Percentiles rank a stretch among this genome's conserved stretches.
phyloP scores from a whole-genome alignment of 2,329 filamentous ascomycete genomes.

The Mycosphaerella arachidis region DNA sequence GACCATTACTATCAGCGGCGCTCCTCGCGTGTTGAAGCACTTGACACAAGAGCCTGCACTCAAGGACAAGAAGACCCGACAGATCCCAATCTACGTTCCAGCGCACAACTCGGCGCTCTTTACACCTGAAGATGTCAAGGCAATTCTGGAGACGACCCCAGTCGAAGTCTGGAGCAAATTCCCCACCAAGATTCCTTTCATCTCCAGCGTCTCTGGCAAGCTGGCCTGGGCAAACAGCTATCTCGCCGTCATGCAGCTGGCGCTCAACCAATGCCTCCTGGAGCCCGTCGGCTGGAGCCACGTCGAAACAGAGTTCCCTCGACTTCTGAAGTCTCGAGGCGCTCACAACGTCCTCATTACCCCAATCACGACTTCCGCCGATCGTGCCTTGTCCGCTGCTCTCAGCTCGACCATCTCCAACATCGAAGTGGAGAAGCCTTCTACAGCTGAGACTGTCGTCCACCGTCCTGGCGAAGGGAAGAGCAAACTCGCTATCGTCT shows the following conservation, averaged over 20 bases:
- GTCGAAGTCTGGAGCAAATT: background rate
- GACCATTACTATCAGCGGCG: constrained; percentile 5
- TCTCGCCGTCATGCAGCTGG: background rate
- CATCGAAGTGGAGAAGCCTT: background rate
- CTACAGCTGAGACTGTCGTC: background rate
- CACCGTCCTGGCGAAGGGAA: background rate
- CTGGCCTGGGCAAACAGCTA: background rate
- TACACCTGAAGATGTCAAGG: constrained; percentile 12
- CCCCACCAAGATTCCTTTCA: constrained; percentile 4
- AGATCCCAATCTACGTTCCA: constrained; percentile 17
- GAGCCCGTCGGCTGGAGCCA: background rate
- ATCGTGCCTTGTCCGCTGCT: background rate
- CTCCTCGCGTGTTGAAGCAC: constrained; percentile 5
- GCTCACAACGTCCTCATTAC: background rate
- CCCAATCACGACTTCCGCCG: background rate
- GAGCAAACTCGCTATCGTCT: constrained; percentile 25
- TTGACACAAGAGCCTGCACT: background rate
- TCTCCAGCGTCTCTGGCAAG: constrained; percentile 4
- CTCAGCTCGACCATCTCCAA: background rate
- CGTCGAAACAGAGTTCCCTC: background rate
- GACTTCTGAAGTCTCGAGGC: background rate
- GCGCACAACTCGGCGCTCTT: constrained; percentile 19
- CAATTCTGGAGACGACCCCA: constrained; percentile 3
- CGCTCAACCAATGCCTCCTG: background rate
- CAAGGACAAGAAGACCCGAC: background rate